Conservation (phyloP, 2,329 filamentous ascomycete species). For the Penicillium sp. region DNA sequence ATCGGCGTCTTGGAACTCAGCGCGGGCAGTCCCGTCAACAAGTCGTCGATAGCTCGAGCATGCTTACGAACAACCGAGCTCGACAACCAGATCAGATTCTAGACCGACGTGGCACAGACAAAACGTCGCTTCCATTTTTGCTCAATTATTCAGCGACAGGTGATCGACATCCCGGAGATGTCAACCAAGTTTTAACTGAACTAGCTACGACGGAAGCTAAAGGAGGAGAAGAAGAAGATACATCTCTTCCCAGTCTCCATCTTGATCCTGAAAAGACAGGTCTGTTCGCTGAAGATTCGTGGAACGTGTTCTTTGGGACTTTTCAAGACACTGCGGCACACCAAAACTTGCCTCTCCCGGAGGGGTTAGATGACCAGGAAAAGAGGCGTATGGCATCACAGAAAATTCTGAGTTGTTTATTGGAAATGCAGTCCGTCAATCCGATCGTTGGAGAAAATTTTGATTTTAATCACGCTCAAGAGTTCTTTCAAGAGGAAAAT, state of each 20-base stretch:
- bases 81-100: neutral
- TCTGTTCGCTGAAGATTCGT: slow-evolving; percentile 17
- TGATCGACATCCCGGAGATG: slow-evolving; percentile 19
- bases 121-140: slow-evolving; percentile 22
- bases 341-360: neutral
- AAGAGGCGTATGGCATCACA: slow-evolving; percentile 8
- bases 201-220: slow-evolving; percentile 17
- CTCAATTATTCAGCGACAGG: slow-evolving; percentile 22
- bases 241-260: slow-evolving; percentile 19
- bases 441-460: neutral
- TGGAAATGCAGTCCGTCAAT: neutral
- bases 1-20: slow-evolving; percentile 3
- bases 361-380: slow-evolving; percentile 14
- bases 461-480: neutral
- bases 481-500: slow-evolving; percentile 17
- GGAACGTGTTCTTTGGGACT: slow-evolving; percentile 22
- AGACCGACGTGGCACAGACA: neutral
- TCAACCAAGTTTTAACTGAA: slow-evolving; percentile 20
- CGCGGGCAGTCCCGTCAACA: neutral
- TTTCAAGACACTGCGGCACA: neutral
- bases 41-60: neutral
- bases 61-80: slow-evolving; percentile 7
- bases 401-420: slow-evolving; percentile 13
- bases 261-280: neutral
- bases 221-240: slow-evolving; percentile 1